phyloP scores from a whole-genome alignment of 2,329 filamentous ascomycete genomes.

The Trichoderma sp. region DNA sequence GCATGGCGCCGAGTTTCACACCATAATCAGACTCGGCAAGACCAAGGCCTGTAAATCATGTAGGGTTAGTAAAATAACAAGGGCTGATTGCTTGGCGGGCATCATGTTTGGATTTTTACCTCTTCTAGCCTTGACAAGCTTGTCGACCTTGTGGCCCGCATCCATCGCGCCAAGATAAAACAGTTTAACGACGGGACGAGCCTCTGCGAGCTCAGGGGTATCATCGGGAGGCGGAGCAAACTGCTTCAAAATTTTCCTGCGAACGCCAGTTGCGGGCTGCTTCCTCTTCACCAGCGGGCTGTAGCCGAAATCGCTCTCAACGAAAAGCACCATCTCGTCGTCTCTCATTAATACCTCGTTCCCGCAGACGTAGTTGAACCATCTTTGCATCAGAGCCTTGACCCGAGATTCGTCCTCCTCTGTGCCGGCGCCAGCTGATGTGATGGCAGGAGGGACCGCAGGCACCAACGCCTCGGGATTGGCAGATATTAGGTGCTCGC shows the following conservation, averaged over 20 bases:
- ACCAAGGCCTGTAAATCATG: conserved; percentile 69
- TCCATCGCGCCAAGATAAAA: conserved; percentile 98
- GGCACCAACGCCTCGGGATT: conserved; percentile 95
- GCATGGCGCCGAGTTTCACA: conserved; percentile 82
- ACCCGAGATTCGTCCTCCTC: conserved; percentile 92
- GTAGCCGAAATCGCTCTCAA: conserved; percentile 99
- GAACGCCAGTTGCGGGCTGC: conserved; percentile 93
- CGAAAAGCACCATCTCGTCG: conserved; percentile 95
- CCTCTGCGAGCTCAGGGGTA: conserved; percentile 88
- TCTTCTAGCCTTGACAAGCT: conserved; percentile 86
- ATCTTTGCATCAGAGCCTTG: conserved; percentile 86
- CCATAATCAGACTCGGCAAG: conserved; percentile 92
- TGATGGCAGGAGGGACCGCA: conserved; percentile 90
- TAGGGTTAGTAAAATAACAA: conserved; percentile 26
- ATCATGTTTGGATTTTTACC: conserved; percentile 52
- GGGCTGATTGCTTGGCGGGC: conserved; percentile 21
- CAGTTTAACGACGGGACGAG: conserved; percentile 86
- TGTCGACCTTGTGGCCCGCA: conserved; percentile 94
- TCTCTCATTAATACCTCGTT: conserved; percentile 93
- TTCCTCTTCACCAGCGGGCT: conserved; percentile 94
- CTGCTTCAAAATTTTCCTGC: conserved; percentile 94
- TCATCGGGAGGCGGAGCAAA: conserved; percentile 97
- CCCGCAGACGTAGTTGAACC: conserved; percentile 90
- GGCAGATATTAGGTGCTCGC: conserved; percentile 92
- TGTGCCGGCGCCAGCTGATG: conserved; percentile 90